Evolutionary conservation across 768 basidiomycete species (phyloP), one percentile per base, ranked within the genome.

Genomic region (Mycena indigotica): DNA sequence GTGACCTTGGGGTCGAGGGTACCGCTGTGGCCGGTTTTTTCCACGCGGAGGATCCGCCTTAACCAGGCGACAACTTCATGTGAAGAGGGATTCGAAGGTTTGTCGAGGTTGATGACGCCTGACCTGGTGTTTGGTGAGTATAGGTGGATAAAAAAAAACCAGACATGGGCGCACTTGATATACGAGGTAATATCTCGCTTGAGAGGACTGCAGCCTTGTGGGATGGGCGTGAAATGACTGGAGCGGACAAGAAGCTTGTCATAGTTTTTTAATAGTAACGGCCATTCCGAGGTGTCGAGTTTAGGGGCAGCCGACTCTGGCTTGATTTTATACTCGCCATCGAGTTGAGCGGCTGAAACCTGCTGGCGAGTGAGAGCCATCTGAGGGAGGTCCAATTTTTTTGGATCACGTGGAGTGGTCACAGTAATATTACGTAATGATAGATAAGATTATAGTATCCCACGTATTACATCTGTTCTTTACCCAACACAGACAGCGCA

Each of bases 21-120:
- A 64, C 97, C 97, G 58, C 95, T 97, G 76, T 99, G 97, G 39
- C 97, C 97, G 0, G 97, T 99, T 77, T 99, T 98, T 74, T 98
- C 97, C 24, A 91, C 93, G 21, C 95, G 87, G 53, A 99, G 74
- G 62, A 99, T 99, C n/a, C 97, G 86, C 66, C 95, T 84, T 61
- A 99, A 77, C 97, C 97, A 99, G 16, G 97, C 97, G 64, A 99
- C 97, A 53, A 99, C 97, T 80, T 99, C 97, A 74, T 99, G 97
- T 4, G 95, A 96, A 17, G 95, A 97, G 3, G 96, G 96, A 75
- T 98, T 99, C 28, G 96, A 98, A 23, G 97, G 97, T 70, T 99
- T 99, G 84, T 99, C 97, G 64, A 99, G 82, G 77, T 99, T 99
- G 72, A 99, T 99, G 52, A 98, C 93, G 65, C 97, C 97, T 65